Conservation (phyloP, 306 rosid genomes). For the Gastrolobium villosum region DNA sequence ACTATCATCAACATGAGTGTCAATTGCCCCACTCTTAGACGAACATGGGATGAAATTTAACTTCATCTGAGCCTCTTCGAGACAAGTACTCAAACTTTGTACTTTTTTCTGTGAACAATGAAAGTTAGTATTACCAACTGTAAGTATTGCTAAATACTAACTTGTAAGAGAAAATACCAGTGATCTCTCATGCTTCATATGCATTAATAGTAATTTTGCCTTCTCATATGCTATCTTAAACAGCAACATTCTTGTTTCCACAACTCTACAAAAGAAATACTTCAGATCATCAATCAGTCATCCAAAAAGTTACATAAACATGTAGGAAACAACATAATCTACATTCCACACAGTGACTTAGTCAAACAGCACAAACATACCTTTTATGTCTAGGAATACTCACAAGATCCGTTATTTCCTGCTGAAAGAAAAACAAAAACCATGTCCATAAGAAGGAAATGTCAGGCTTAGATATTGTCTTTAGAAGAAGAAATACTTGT, state of each 20-base stretch:
- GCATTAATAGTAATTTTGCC: constrained; percentile 76
- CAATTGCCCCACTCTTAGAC: constrained; percentile 50
- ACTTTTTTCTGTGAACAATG: constrained; percentile 67
- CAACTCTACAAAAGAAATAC: constrained; percentile 63
- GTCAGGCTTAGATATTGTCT: constrained; percentile 30
- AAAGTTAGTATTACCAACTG: constrained; percentile 45
- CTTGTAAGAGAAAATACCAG: constrained; percentile 62
- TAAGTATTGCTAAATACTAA: constrained; percentile 40
- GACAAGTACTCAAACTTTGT: constrained; percentile 64
- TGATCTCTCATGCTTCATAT: constrained; percentile 64
- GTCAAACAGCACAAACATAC: constrained; percentile 53
- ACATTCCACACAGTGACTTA: constrained; percentile 25
- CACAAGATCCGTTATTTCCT: constrained; percentile 51
- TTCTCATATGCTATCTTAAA: constrained; percentile 66
- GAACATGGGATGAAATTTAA: constrained; percentile 45
- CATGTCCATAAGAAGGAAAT: constrained; percentile 44
- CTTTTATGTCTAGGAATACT: constrained; percentile 62
- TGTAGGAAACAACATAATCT: constrained; percentile 31
- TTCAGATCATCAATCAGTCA: constrained; percentile 44
- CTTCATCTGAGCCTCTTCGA: constrained; percentile 73
- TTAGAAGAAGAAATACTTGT: constrained; percentile 30
- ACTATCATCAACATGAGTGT: constrained; percentile 53
- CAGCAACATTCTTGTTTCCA: constrained; percentile 67
- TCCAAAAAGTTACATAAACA: constrained; percentile 38
- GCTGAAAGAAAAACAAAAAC: constrained; percentile 52